Percentiles rank a stretch among this genome's conserved stretches.
Conservation (phyloP, 768 basidiomycete species). For the Pleurotus tuoliensis region DNA sequence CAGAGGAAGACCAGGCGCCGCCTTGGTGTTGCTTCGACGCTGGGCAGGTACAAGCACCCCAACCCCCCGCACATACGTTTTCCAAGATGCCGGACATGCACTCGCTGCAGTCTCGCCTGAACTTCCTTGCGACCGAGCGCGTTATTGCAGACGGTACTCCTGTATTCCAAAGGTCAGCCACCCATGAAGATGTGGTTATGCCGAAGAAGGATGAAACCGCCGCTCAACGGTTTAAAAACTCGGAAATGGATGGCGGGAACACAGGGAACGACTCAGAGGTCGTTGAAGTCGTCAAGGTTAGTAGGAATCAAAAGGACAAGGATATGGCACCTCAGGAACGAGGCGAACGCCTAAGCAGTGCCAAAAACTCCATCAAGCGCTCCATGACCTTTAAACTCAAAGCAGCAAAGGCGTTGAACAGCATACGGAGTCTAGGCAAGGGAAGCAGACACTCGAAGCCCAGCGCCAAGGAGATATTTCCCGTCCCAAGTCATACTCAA, state of each 20-base stretch:
- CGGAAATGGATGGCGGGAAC: constrained; percentile 15
- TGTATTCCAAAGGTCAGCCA: constrained; percentile 15
- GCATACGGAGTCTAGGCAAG: constrained; percentile 41
- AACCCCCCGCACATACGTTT: not conserved
- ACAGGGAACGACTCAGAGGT: constrained; percentile 49
- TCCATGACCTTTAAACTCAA: constrained; percentile 41
- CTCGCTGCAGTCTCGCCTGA: constrained; percentile 28
- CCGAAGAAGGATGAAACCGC: constrained; percentile 17
- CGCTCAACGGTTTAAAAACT: constrained; percentile 5
- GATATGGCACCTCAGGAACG: not conserved
- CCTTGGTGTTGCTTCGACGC: constrained; percentile 60
- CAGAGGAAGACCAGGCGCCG: constrained; percentile 51
- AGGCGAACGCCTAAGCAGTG: constrained; percentile 9
- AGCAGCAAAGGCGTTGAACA: constrained; percentile 43
- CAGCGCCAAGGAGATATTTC: constrained; percentile 33
- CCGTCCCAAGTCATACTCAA: constrained; percentile 15
- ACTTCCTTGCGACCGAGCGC: constrained; percentile 10
- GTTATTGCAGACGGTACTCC: constrained; percentile 14
- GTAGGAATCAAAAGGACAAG: constrained; percentile 21
- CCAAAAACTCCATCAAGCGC: constrained; percentile 20
- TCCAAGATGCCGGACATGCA: constrained; percentile 22
- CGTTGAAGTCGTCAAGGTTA: constrained; percentile 58
- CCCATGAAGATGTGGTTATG: constrained; percentile 17
- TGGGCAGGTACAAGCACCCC: constrained; percentile 19
- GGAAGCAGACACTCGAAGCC: constrained; percentile 26